Base-by-base conservation (phyloP, 2,329 filamentous ascomycete genomes). In the Aspergillus sp. region DNA sequence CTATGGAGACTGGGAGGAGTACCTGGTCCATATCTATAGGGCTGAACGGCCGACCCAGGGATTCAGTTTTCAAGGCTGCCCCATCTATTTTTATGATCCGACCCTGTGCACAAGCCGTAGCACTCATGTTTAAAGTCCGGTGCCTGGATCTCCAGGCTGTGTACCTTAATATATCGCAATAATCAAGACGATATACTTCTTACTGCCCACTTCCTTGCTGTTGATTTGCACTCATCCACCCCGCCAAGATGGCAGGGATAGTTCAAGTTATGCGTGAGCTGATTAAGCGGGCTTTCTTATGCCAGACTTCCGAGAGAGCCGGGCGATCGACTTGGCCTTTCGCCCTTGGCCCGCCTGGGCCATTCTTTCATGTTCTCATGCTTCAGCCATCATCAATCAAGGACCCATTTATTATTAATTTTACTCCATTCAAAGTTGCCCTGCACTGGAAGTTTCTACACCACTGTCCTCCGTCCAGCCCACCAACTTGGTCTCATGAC, bases 291-390 rank as follows among this genome's bases (percentile, higher is more conserved):
- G 3, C 3, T 43, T 53, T 41, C 1, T 45, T 54, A 54, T 45
- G 31, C 31, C 8, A 17, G 8, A 30, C 23, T 63, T 51, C 60
- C 63, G 60, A 54, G 38, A 19, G 25, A 47, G 54, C 63, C 63
- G 63, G 49, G n/a, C 59, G 57, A 57, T 57, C 60, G 25, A 45
- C 58, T 51, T 54, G 50, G 55, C 47, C 41, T 53, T 52, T 19
- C 19, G 30, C 17, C 11, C 31, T 23, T 43, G 19, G 22, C 46
- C 57, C 34, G 51, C 51, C n/a, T 19, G 49, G 43, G 25, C 31
- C 11, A 50, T 43, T 28, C 48, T 7, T 17, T 54, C 57, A 45
- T 52, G 41, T 8, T 38, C 31, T 15, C 34, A 38, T 38, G 31
- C 31, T 38, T 38, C 31, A 38, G 31, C 31, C 34, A 30, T 52